phyloP scores from a whole-genome alignment of 2,329 filamentous ascomycete genomes.

The Calonectria ilicicola region DNA sequence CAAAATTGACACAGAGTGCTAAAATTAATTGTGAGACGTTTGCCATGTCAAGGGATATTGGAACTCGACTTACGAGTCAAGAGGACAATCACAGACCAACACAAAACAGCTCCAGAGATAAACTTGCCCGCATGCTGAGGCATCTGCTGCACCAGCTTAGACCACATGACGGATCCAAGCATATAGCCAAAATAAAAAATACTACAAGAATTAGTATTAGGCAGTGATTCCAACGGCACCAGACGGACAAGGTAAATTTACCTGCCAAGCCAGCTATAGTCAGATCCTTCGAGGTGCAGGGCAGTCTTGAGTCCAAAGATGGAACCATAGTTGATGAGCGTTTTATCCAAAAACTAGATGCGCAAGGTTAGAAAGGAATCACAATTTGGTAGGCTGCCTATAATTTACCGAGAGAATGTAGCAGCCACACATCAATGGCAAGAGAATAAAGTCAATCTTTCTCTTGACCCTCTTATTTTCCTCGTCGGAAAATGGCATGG shows the following conservation, averaged over 20 bases:
- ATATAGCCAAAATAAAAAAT: slow-evolving; percentile 20
- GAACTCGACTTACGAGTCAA: slow-evolving; percentile 7
- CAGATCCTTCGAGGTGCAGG: slow-evolving; percentile 10
- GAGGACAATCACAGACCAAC: slow-evolving; percentile 3
- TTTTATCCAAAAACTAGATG: slow-evolving; percentile 15
- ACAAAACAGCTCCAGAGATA: slow-evolving; percentile 7
- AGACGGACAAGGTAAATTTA: background rate
- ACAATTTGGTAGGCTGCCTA: background rate
- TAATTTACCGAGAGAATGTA: slow-evolving; percentile 13
- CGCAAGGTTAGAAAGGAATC: background rate
- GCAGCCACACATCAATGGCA: slow-evolving; percentile 14
- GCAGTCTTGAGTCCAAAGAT: slow-evolving; percentile 19
- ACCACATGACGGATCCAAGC: slow-evolving; percentile 13
- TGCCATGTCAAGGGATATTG: too few species aligned
- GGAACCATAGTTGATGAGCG: slow-evolving; percentile 15
- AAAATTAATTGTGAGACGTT: background rate
- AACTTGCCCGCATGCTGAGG: slow-evolving; percentile 16
- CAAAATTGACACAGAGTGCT: slow-evolving; percentile 17
- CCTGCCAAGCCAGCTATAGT: slow-evolving; percentile 23
- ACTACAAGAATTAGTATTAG: background rate
- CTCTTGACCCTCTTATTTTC: slow-evolving; percentile 9
- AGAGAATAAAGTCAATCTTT: slow-evolving; percentile 15
- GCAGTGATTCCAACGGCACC: background rate
- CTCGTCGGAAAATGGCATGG: background rate
- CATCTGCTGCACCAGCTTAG: slow-evolving; percentile 11